phyloP scores from a whole-genome alignment of 2,329 filamentous ascomycete species.

The Lasiodiplodia gonubiensis region DNA sequence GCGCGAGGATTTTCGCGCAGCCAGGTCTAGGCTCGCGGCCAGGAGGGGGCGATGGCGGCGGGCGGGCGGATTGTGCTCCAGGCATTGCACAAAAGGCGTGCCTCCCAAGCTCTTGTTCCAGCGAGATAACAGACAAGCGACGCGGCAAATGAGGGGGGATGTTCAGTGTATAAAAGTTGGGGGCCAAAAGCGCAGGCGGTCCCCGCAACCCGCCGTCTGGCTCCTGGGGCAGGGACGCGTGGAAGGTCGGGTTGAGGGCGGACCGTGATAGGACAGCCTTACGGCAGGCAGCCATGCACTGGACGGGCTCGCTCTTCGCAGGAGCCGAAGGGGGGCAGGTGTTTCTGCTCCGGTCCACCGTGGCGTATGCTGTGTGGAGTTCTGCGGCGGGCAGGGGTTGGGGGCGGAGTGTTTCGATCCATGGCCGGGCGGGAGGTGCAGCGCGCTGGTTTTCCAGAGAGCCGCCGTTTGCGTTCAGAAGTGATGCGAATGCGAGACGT shows the following conservation, averaged over 20 bases:
- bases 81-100: constrained; percentile 19
- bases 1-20: constrained; percentile 21
- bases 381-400: not conserved
- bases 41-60: not conserved
- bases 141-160: constrained; percentile 16
- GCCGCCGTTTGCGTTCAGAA: constrained; percentile 6
- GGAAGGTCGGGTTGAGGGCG: constrained; percentile 13
- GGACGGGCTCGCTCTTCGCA: not conserved
- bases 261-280: constrained; percentile 18
- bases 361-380: constrained; percentile 24
- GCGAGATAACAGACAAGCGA: constrained; percentile 20
- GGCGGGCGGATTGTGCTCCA: not conserved
- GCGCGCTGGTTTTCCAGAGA: constrained; percentile 4
- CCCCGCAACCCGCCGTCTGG: constrained; percentile 13
- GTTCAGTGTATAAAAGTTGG: constrained; percentile 16
- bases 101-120: constrained; percentile 19
- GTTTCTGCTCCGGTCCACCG: not conserved
- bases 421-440: not conserved
- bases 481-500: constrained; percentile 20
- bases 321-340: not conserved
- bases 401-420: not conserved
- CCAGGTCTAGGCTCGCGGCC: constrained; percentile 14
- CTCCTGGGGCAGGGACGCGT: constrained; percentile 22
- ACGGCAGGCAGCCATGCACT: constrained; percentile 21
- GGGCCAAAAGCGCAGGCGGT: constrained; percentile 11